phyloP scores from a whole-genome alignment of 176 grass and related monocot species.

The Aegilops sharonensis region DNA sequence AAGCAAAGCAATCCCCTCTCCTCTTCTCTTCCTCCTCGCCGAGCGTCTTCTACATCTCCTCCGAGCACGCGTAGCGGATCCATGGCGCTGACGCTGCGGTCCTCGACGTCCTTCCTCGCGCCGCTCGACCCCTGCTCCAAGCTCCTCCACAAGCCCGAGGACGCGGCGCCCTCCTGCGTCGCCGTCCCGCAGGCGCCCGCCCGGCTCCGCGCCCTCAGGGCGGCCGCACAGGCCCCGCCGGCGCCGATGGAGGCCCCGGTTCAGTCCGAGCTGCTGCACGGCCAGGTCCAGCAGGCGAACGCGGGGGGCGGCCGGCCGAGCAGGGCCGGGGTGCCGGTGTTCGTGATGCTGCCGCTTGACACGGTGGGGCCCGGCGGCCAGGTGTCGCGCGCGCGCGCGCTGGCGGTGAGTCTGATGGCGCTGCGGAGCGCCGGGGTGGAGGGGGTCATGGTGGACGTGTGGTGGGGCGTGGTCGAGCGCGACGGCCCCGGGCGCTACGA shows the following conservation, averaged over 20 bases:
- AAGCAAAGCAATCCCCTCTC: slow-evolving; percentile 13
- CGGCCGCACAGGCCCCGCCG: neutral
- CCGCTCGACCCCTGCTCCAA: slow-evolving; percentile 45
- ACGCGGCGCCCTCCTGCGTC: slow-evolving; percentile 36
- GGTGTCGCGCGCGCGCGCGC: slow-evolving; percentile 43
- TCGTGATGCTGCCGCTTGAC: slow-evolving; percentile 95
- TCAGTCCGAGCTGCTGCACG: slow-evolving; percentile 42
- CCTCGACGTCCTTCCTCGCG: slow-evolving; percentile 52
- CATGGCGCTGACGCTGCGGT: slow-evolving; percentile 74
- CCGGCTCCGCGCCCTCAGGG: neutral
- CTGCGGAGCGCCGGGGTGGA: slow-evolving; percentile 80
- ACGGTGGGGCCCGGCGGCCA: slow-evolving; percentile 54
- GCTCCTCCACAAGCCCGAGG: slow-evolving; percentile 49
- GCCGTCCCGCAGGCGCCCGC: slow-evolving; percentile 15
- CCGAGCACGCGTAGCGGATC: neutral
- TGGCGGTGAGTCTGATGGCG: slow-evolving; percentile 80
- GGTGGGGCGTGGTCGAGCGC: slow-evolving; percentile 92
- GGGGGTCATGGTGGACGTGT: slow-evolving; percentile 96
- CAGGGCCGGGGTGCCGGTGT: slow-evolving; percentile 56
- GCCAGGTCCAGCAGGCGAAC: neutral
- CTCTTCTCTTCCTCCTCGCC: neutral
- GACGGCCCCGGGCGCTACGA: slow-evolving; percentile 65
- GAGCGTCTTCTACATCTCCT: neutral
- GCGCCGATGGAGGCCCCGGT: neutral
- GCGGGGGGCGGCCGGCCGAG: neutral